Conservation (phyloP, 23 red algal species). For the Chondrus crispus region DNA sequence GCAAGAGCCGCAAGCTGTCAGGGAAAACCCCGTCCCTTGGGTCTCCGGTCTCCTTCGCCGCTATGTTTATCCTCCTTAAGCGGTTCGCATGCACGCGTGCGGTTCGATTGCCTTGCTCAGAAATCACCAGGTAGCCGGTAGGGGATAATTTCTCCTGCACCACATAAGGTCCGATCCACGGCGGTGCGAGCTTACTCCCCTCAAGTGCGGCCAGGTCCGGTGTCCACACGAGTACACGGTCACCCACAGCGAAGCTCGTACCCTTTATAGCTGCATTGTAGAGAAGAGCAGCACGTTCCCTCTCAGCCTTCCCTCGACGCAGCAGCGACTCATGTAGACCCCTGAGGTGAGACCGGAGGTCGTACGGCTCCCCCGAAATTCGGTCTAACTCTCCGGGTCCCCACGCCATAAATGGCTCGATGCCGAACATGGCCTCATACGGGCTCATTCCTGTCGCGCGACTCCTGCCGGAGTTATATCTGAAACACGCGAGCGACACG, state of each 20-base stretch:
- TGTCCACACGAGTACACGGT: neutral
- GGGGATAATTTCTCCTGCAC: neutral
- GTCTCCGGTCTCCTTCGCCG: neutral
- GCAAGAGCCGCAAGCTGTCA: neutral
- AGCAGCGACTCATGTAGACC: neutral
- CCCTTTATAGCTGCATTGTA: neutral
- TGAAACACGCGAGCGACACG: neutral
- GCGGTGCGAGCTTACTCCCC: neutral
- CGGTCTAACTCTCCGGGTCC: neutral
- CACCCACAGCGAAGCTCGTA: neutral
- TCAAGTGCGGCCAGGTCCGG: neutral
- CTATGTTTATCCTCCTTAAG: neutral
- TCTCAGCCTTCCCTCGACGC: no score
- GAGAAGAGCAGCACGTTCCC: no score
- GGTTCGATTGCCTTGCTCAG: neutral
- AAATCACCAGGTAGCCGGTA: neutral
- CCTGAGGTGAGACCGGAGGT: neutral
- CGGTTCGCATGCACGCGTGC: neutral
- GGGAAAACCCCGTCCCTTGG: neutral
- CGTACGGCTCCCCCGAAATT: neutral
- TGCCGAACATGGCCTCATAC: neutral
- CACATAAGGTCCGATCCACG: neutral
- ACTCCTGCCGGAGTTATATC: neutral
- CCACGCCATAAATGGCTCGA: neutral
- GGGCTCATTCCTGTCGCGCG: neutral